Conservation (phyloP, 108 stramenopile genomes). For the Cyclotella atomus region DNA sequence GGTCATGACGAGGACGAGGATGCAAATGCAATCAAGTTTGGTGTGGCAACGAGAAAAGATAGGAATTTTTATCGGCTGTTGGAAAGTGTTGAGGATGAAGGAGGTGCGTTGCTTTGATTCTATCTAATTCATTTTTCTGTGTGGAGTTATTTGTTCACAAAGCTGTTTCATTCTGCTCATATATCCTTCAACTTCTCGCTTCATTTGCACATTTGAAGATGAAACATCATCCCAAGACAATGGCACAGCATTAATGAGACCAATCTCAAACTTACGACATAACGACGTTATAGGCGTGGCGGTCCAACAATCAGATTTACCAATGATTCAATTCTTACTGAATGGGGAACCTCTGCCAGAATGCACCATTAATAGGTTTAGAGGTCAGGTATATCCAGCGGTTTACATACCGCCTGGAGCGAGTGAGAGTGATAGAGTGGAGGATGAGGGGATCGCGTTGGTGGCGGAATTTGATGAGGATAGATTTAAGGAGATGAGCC, state of each 20-base stretch:
- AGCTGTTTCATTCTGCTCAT: no score
- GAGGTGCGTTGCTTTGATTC: conserved; percentile 6
- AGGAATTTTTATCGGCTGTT: conserved; percentile 63
- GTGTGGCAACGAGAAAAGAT: conserved; percentile 79
- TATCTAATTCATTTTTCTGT: neutral
- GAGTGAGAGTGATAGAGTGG: conserved; percentile 15
- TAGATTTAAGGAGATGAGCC: conserved; percentile 69
- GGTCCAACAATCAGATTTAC: conserved; percentile 83
- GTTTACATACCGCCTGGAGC: conserved; percentile 62
- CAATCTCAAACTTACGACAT: conserved; percentile 58
- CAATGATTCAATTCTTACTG: conserved; percentile 85
- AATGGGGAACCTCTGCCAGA: conserved; percentile 81
- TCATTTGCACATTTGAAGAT: conserved; percentile 11
- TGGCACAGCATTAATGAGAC: conserved; percentile 73
- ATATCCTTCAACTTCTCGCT: neutral
- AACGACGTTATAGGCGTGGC: conserved; percentile 82
- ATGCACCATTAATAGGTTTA: conserved; percentile 77
- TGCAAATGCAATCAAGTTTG: conserved; percentile 63
- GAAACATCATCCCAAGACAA: conserved; percentile 37
- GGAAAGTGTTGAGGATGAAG: conserved; percentile 62
- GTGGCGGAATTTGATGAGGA: conserved; percentile 65
- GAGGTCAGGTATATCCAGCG: conserved; percentile 78
- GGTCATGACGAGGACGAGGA: conserved; percentile 44
- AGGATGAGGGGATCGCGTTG: conserved; percentile 46
- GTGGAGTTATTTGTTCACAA: neutral